Base-by-base conservation (phyloP, 305 asterid species). In the Fraxinus angustifolia region DNA sequence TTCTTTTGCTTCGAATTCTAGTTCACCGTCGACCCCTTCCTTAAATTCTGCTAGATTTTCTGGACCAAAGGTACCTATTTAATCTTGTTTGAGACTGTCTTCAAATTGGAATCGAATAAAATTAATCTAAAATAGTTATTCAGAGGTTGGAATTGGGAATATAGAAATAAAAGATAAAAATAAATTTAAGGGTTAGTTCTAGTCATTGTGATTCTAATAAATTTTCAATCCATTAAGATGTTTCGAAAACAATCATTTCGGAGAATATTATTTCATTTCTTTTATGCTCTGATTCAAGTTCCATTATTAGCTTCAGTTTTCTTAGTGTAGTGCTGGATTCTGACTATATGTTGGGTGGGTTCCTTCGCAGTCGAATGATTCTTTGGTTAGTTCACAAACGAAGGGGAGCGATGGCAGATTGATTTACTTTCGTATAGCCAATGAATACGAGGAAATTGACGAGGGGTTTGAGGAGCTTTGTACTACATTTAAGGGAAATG, bases 1-100 rank as follows among this genome's bases (percentile, higher is more conserved):
- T 81, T 89, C 90, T 1, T 82, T 84, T 79, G 84, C 83, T 79
- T 87, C 90, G 16, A 90, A 82, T 28, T 78, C 86, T 1, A 75
- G 77, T 33, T 78, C 90, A 17, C 73, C 87, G 0, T 83, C 91
- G 0, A 45, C 81, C 33, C 81, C 42, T 26, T 88, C 91, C 56
- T 60, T 81, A 0, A 83, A 82, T 56, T 87, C 88, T 10, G 58
- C 89, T 0, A 80, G 83, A 76, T 82, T 83, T 73, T 82, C 90
- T 36, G 77, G 84, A 76, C 88, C 81, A 58, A 87, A 84, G 91
- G 91, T 88, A 80, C 58, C 30, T 0, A 16, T 50, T 40, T 28
- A 11, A 26, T 65, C 16, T 56, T 16, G 8, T 56, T 56, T 56
- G 19, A 16, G 6, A 1, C 2, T 48, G 6, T 48, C 6, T 3